These are phyloP conservation scores for Cryomyces minteri DNA, from an alignment of 495 filamentous ascomycete genomes.

Conservation along the genomic window DNA sequence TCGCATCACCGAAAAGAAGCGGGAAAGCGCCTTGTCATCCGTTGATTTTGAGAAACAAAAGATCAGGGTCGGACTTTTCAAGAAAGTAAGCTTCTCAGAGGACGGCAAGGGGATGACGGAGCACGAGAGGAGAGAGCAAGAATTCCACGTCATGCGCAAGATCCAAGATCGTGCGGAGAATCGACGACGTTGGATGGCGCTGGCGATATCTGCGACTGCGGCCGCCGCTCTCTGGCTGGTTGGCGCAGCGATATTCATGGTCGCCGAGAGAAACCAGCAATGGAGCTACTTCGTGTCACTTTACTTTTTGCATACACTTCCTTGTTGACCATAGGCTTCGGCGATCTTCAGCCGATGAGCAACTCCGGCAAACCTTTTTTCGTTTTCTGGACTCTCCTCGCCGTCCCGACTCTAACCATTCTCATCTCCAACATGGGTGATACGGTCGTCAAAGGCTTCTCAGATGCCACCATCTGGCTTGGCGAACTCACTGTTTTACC, in stretches of 20 bases:
- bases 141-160: slow-evolving; percentile 70
- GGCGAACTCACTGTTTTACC: slow-evolving; percentile 63
- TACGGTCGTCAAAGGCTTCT: slow-evolving; percentile 52
- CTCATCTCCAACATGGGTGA: slow-evolving; percentile 72
- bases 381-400: slow-evolving; percentile 77
- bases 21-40: slow-evolving; percentile 32
- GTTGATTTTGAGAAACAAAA: slow-evolving; percentile 29
- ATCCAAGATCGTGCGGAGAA: slow-evolving; percentile 40
- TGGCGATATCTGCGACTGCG: slow-evolving; percentile 40
- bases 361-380: slow-evolving; percentile 66
- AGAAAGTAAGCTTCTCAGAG: slow-evolving; percentile 12
- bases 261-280: slow-evolving; percentile 31
- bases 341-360: slow-evolving; percentile 50
- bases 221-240: slow-evolving; percentile 64
- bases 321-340: slow-evolving; percentile 74
- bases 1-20: slow-evolving; percentile 51
- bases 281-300: slow-evolving; percentile 72
- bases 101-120: slow-evolving; percentile 24
- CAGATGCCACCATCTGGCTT: slow-evolving; percentile 48
- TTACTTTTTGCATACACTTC: slow-evolving; percentile 68
- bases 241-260: slow-evolving; percentile 55
- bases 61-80: slow-evolving; percentile 31
- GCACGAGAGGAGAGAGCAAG: slow-evolving; percentile 43
- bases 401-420: slow-evolving; percentile 66
- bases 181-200: slow-evolving; percentile 44